These are phyloP conservation scores for Pseudomicrostroma phylloplanum DNA, from an alignment of 1,284 basidiomycete species.

Conservation along the genomic window DNA sequence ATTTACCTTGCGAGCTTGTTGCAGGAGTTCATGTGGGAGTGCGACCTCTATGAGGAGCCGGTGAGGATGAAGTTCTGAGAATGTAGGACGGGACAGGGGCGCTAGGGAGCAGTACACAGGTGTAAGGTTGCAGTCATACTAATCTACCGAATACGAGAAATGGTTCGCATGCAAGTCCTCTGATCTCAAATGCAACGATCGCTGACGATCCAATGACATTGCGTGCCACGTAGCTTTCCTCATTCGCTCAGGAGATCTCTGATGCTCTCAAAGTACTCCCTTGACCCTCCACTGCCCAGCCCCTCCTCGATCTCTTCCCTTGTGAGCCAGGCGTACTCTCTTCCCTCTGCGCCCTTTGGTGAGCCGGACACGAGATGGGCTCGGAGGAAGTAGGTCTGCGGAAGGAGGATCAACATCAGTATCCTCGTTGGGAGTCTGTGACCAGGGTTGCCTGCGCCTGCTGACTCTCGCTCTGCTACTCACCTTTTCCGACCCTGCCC, in stretches of 20 bases:
- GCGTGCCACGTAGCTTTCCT: neutral
- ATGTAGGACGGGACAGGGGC: too few relatives aligned
- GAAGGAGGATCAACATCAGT: neutral
- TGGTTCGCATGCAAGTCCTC: too few relatives aligned
- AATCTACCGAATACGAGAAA: too few relatives aligned
- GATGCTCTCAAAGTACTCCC: constrained; percentile 67
- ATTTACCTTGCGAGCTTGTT: constrained; percentile 38
- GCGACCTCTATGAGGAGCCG: neutral
- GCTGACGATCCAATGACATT: neutral
- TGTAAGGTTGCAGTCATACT: too few relatives aligned
- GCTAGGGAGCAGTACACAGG: too few relatives aligned
- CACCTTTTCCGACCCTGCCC: constrained; percentile 11
- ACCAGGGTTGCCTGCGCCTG: neutral
- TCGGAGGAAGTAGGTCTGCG: constrained; percentile 39
- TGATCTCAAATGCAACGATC: neutral
- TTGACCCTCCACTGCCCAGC: constrained; percentile 53
- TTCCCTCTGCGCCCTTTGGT: constrained; percentile 26
- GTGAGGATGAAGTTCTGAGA: too few relatives aligned
- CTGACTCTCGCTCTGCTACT: neutral
- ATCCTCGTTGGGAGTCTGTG: neutral
- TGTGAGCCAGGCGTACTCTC: constrained; percentile 81
- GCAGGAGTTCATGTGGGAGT: neutral
- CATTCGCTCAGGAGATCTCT: constrained; percentile 62
- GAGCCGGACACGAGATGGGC: constrained; percentile 37
- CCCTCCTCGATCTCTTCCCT: constrained; percentile 70